Evolutionary conservation across 345 rosid species (phyloP).

Genomic region (Murraya koenigii): DNA sequence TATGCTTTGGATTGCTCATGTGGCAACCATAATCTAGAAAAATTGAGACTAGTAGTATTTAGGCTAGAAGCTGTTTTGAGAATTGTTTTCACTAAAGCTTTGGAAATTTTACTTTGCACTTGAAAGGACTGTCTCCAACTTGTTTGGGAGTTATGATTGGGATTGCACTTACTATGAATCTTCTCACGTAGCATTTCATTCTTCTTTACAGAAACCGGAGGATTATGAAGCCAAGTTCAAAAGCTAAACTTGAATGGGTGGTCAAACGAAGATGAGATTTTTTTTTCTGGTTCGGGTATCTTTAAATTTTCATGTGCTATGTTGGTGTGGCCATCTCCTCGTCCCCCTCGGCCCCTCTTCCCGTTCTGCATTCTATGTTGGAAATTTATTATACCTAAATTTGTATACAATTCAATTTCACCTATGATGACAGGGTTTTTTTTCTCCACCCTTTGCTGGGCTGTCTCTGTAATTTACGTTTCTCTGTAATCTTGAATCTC

Average conservation of each 20-base stretch:
- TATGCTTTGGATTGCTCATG: background rate
- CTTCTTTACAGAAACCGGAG: conserved; percentile 47
- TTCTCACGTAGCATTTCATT: background rate
- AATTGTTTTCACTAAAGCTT: background rate
- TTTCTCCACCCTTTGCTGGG: too few relatives aligned
- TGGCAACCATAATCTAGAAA: background rate
- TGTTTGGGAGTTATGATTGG: background rate
- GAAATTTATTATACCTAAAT: conserved; percentile 2
- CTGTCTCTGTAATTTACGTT: background rate
- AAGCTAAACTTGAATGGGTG: conserved; percentile 23
- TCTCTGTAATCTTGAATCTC: background rate
- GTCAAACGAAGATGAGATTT: background rate
- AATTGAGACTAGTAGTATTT: background rate
- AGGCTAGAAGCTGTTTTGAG: background rate
- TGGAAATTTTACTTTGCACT: background rate
- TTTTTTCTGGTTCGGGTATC: background rate
- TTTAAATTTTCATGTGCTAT: background rate
- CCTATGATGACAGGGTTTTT: background rate
- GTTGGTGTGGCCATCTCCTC: background rate
- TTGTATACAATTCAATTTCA: background rate
- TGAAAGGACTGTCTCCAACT: background rate
- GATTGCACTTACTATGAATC: background rate
- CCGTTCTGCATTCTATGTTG: background rate
- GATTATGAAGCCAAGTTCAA: conserved; percentile 68
- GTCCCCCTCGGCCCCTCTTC: background rate